These are phyloP conservation scores for Emmonsia crescens DNA, from an alignment of 2,329 filamentous ascomycete species.

Conservation along the genomic window DNA sequence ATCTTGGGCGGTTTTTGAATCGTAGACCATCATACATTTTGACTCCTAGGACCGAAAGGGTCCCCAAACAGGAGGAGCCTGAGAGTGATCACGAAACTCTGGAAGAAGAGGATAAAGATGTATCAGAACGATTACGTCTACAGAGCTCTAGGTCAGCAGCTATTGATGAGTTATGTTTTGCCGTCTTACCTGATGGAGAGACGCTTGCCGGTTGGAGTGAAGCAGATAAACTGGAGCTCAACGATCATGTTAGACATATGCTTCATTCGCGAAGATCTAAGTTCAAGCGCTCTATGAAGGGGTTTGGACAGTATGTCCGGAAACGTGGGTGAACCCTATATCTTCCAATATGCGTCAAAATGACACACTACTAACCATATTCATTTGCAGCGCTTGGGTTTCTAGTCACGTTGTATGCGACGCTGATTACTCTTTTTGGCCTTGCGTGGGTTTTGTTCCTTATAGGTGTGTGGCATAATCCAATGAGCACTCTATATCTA, in stretches of 20 bases:
- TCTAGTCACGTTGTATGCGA: conserved; percentile 72
- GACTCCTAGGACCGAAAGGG: conserved; percentile 30
- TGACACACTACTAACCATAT: not conserved
- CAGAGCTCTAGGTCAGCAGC: not conserved
- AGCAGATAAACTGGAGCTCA: conserved; percentile 63
- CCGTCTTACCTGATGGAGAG: conserved; percentile 65
- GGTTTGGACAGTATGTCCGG: conserved; percentile 68
- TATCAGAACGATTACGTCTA: not conserved
- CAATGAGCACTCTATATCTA: not conserved
- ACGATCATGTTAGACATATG: conserved; percentile 82
- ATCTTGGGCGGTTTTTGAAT: conserved; percentile 65
- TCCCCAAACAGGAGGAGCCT: not conserved
- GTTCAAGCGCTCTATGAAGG: conserved; percentile 68
- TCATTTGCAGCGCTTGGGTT: conserved; percentile 55
- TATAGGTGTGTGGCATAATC: conserved; percentile 45
- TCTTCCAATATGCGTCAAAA: not conserved
- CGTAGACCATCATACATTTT: conserved; percentile 68
- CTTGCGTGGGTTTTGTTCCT: conserved; percentile 84
- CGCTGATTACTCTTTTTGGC: conserved; percentile 72
- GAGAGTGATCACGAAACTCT: conserved; percentile 16
- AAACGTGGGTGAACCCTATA: conserved; percentile 43
- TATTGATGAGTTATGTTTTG: conserved; percentile 57
- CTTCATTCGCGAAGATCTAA: conserved; percentile 68
- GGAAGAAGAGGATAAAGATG: conserved; percentile 5
- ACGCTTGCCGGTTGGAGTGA: conserved; percentile 63